Base-by-base conservation (phyloP, 345 rosid genomes). In the Camelina hispida region DNA sequence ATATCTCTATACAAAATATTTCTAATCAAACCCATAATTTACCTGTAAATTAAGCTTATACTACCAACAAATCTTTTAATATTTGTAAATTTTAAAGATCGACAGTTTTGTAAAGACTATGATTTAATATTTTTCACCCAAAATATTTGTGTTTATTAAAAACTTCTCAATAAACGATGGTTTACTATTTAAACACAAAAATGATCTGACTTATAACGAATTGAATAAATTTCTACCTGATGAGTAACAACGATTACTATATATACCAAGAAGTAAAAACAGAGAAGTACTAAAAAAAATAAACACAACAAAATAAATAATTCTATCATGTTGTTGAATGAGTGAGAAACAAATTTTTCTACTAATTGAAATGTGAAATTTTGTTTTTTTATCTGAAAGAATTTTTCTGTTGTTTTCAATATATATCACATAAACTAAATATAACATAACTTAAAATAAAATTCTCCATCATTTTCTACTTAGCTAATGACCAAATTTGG, bases 11-110 rank as follows among this genome's bases (percentile, higher is more conserved):
- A 34, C 17, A 48, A 3, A 16, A 9, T 52, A 52, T 52, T 20
- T 34, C 14, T 2, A 11, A 6, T 3, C 13, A 70, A 28, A 47
- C 34, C 66, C 16, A 46, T 58, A 14, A 32, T 32, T 68, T 5
- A 68, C 38, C n/a, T 22, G 4, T 28, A 50, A 9, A 37, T 12
- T n/a, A 7, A 11, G 34, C 40, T 16, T 52, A 37, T 47, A 55
- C 42, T 47, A 55, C 42, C 55, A 69, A 54, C 51, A 23, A 38
- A 53, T 38, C 62, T 68, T 53, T 53, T 5, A 18, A 9, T 35
- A 9, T 35, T 0, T 34, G 25, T 64, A 28, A 7, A 17, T 17
- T 11, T 2, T 2, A 52, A 67, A 37, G 30, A 55, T 9, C 1
- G 16, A 37, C 20, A 34, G 40, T 37, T 37, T 43, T 67, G n/a